Base-by-base conservation (phyloP, 139 green algal species). In the Chlamydomonas applanata region DNA sequence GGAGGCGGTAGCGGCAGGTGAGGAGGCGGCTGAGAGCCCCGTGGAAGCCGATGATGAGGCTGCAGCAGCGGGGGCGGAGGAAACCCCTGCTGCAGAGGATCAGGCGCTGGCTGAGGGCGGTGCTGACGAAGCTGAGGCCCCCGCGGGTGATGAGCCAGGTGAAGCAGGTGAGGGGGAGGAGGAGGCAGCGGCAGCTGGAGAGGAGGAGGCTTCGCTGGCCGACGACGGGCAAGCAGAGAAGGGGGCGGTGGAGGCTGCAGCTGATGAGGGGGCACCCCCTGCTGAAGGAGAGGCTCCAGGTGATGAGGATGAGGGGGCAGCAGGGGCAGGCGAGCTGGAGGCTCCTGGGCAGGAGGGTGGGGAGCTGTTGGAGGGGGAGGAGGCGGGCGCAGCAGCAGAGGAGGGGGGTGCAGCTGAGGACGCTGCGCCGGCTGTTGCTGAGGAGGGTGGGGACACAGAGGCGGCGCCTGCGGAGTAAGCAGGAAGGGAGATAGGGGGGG, bases 31-130 rank as follows among this genome's bases (percentile, higher is more conserved):
- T 56, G n/a, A 25, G 53, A 29, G 30, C 22, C n/a, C 35, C 33
- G 60, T 46, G 7, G 72, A 27, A 25, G 57, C 19, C 27, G 33
- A 25, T 60, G 72, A 59, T 35, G 61, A 29, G 0, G 44, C 13
- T 27, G 59, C 73, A 27, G 40, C 62, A 29, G 62, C 62, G 3
- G 64, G 2, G 57, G n/a, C 29, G 1, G 27, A 22, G 25, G 32
- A 45, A 27, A 13, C 35, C 11, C 24, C 61, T 34, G 67, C 61
- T 34, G 67, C 67, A 30, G 74, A 40, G 25, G 34, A 40, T 56
- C 34, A 52, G 52, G 66, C 66, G n/a, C n/a, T n/a, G 45, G 72
- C 60, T 62, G 72, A n/a, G 27, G 54, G 16, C 22, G 56, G 19
- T 45, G 40, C n/a, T 62, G 40, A 24, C 13, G 4, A 24, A 64